Evolutionary conservation across 345 rosid genomes (phyloP), one percentile per base, ranked within the genome.

Genomic region (Aquilaria sinensis): DNA sequence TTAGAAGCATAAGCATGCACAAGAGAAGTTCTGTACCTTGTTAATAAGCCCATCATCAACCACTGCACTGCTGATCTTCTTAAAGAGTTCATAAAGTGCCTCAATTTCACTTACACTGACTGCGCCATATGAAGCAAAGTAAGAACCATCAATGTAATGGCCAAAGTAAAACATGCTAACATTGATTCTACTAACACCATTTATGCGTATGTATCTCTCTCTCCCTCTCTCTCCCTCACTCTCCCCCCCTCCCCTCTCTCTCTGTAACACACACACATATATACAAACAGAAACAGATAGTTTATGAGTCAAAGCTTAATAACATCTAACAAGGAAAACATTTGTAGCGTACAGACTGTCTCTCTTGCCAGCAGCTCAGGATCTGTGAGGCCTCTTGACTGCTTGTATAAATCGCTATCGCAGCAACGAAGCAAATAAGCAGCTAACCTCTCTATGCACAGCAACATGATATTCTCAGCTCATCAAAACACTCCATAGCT

Each of bases 31-130:
- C 43, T 9, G 41, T 31, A 93, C 98, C 98, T 93, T 94, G 81
- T 91, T 91, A 71, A 94, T 94, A 52, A 94, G 75, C 48, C 97
- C 97, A 49, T 91, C 99, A 72, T 95, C 99, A 70, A 89, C 91
- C 67, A 95, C 99, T 9, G 96, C 99, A 58, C 99, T 95, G 79
- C 99, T 91, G 66, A 95, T 95, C 85, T 91, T 91, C 86, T 95
- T 91, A 68, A 95, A 95, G 31, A 95, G 93, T 76, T 95, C 99
- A 68, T 95, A 95, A 23, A 94, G 88, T 31, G 99, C 99, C 76
- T 94, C 99, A 53, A 94, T 87, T 80, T 94, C 99, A 75, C 99
- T 95, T 54, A 91, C 99, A 68, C 92, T 91, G 70, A 95, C 97
- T 95, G 91, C 89, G 78, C 12, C 56, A 23, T 62, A 47, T 41